Conservation (phyloP, 164 flowering plant species). For the Protea cynaroides region DNA sequence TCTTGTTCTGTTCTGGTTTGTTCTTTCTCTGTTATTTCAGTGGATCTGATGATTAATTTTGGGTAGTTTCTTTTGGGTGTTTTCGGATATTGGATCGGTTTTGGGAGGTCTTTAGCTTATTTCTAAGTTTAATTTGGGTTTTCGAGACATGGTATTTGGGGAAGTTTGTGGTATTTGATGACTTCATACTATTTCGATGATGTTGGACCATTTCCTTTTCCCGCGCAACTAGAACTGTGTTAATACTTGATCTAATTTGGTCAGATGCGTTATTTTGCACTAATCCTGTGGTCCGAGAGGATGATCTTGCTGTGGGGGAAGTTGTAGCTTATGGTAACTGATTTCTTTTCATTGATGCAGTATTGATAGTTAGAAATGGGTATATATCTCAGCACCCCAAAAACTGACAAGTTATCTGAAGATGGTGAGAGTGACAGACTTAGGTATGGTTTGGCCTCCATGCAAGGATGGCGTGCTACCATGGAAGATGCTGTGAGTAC, state of each 20-base stretch:
- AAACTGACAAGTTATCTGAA: conserved; percentile 71
- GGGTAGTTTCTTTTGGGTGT: background rate
- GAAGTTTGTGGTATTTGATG: background rate
- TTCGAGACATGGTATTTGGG: background rate
- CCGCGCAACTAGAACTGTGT: background rate
- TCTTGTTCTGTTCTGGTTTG: background rate
- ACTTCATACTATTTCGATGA: too few species aligned
- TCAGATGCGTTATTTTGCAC: background rate
- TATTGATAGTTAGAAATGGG: conserved; percentile 39
- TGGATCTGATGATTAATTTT: background rate
- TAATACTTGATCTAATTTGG: background rate
- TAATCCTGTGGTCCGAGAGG: background rate
- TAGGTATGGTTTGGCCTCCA: conserved; percentile 67
- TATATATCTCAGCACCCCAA: conserved; percentile 68
- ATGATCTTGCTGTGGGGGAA: background rate
- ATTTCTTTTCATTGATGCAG: background rate
- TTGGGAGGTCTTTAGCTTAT: background rate
- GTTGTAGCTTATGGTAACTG: background rate
- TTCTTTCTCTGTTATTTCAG: background rate
- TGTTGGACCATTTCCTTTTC: too few species aligned
- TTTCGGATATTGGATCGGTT: background rate
- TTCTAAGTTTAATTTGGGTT: background rate
- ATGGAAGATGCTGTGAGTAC: conserved; percentile 91
- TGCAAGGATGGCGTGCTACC: conserved; percentile 88
- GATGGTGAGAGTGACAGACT: conserved; percentile 58